These are phyloP conservation scores for Lachancea nothofagi DNA, from an alignment of 805 yeast genomes.

Conservation along the genomic window DNA sequence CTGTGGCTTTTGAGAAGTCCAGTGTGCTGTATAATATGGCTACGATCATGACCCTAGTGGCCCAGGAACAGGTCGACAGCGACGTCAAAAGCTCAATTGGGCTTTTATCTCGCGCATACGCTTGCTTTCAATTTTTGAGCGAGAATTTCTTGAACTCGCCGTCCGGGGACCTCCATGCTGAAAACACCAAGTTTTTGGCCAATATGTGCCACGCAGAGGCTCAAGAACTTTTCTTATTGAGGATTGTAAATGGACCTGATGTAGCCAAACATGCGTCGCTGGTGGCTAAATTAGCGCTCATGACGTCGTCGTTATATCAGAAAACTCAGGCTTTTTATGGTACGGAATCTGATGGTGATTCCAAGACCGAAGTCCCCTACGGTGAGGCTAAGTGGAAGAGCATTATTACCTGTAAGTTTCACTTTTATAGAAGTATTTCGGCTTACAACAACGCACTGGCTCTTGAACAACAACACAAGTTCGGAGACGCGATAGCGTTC, in stretches of 20 bases:
- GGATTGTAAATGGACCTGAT: conserved; percentile 41
- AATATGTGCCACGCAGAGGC: conserved; percentile 78
- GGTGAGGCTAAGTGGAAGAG: conserved; percentile 50
- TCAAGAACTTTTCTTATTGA: conserved; percentile 74
- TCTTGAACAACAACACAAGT: conserved; percentile 50
- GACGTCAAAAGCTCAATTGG: conserved; percentile 56
- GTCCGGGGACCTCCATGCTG: conserved; percentile 64
- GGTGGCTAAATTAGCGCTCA: conserved; percentile 66
- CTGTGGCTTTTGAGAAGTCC: conserved; percentile 88
- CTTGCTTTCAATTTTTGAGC: conserved; percentile 62
- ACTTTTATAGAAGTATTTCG: conserved; percentile 55
- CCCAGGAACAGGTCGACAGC: conserved; percentile 34
- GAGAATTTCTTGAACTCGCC: conserved; percentile 90
- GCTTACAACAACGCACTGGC: conserved; percentile 53
- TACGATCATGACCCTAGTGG: conserved; percentile 50
- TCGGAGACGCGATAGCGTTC: conserved; percentile 74
- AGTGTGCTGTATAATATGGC: conserved; percentile 75
- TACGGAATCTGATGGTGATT: conserved; percentile 31
- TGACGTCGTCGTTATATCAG: conserved; percentile 52
- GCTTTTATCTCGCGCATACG: conserved; percentile 68
- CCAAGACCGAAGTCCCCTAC: conserved; percentile 18
- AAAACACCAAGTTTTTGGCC: conserved; percentile 58
- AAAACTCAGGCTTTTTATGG: conserved; percentile 41
- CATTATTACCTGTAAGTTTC: conserved; percentile 45
- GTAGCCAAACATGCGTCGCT: conserved; percentile 56